Evolutionary conservation across 1,284 basidiomycete genomes (phyloP).

Genomic region (Sporisorium iseilematis-ciliati): DNA sequence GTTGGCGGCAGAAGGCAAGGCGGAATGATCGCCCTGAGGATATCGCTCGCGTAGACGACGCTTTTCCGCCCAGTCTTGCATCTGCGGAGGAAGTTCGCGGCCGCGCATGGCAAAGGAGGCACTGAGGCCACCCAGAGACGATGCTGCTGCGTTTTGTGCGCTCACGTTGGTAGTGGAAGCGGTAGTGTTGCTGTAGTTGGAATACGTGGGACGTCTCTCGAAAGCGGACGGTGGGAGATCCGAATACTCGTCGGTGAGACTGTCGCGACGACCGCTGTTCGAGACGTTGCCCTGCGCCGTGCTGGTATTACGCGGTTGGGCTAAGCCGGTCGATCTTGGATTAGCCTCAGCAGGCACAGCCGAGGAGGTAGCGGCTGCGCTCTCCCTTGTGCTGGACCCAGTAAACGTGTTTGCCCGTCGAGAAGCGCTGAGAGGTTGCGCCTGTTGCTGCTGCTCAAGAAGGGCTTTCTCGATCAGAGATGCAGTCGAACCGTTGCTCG

Average conservation of each 20-base stretch:
- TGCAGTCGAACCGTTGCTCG: conserved; percentile 18
- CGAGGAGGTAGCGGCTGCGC: not conserved
- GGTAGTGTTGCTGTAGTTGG: conserved; percentile 9
- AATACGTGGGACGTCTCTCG: conserved; percentile 42
- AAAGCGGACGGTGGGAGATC: conserved; percentile 53
- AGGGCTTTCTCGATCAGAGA: conserved; percentile 32
- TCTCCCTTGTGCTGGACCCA: not conserved
- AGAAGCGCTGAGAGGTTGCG: not conserved
- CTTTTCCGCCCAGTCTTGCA: conserved; percentile 64
- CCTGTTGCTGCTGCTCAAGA: conserved; percentile 20
- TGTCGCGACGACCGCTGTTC: conserved; percentile 25
- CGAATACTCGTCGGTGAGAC: conserved; percentile 34
- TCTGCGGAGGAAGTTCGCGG: conserved; percentile 49
- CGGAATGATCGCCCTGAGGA: conserved; percentile 62
- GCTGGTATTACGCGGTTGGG: conserved; percentile 9
- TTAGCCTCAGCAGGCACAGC: not conserved
- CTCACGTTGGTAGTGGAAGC: conserved; percentile 14
- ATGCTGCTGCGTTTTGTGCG: conserved; percentile 21
- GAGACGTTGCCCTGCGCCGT: conserved; percentile 9
- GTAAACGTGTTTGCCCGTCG: conserved; percentile 8
- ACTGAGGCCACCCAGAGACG: conserved; percentile 52
- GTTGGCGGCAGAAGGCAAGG: conserved; percentile 56
- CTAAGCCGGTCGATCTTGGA: not conserved
- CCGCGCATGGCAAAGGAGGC: conserved; percentile 65
- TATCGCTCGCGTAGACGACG: conserved; percentile 60